Evolutionary conservation across 106 monocot species (phyloP).

Genomic region (Agapanthus africanus): DNA sequence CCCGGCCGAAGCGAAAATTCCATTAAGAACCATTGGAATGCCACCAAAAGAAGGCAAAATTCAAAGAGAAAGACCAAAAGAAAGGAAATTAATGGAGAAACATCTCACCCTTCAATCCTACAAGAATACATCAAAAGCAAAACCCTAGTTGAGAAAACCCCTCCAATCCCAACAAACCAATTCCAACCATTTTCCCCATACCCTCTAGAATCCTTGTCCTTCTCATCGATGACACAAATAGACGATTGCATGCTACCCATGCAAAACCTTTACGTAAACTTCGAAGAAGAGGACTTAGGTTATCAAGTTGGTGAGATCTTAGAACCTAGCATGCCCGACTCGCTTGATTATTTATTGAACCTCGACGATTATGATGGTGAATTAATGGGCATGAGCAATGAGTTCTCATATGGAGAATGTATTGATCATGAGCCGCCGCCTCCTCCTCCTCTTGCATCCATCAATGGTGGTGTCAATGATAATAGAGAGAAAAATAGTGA

Average conservation of each 20-base stretch:
- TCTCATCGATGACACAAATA: neutral
- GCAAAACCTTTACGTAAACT: constrained; percentile 4
- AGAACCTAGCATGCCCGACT: neutral
- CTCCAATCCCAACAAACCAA: neutral
- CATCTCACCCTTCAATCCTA: constrained; percentile 21
- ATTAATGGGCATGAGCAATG: neutral
- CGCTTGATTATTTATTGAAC: neutral
- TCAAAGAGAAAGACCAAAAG: constrained; percentile 38
- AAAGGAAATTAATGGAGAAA: constrained; percentile 8
- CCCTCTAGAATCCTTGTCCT: neutral
- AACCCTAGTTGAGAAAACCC: neutral
- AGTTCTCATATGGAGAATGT: neutral
- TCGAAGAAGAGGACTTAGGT: neutral
- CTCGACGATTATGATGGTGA: neutral
- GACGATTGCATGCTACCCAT: constrained; percentile 3
- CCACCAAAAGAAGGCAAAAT: constrained; percentile 61
- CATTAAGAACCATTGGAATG: constrained; percentile 95
- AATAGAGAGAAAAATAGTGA: neutral
- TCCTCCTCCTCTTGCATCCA: neutral
- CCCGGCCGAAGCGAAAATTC: constrained; percentile 80
- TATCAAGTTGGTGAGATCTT: neutral
- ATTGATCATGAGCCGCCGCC: neutral
- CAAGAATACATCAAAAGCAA: constrained; percentile 61
- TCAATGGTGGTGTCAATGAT: neutral
- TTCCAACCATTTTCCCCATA: neutral